Percentiles rank a stretch among this genome's conserved stretches.
phyloP scores from a whole-genome alignment of 495 filamentous ascomycete genomes.

The Rusavskia elegans region DNA sequence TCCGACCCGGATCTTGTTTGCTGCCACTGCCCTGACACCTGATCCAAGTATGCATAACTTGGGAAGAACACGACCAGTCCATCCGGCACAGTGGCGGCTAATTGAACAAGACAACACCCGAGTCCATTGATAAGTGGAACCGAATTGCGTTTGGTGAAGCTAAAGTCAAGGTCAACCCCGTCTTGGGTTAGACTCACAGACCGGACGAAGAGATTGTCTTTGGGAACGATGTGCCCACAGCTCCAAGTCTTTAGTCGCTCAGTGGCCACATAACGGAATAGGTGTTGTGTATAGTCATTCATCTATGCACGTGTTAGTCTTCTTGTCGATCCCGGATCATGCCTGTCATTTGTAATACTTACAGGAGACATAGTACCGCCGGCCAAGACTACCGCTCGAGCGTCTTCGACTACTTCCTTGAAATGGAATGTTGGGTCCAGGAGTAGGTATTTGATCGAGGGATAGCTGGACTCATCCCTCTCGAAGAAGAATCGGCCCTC shows the following conservation, averaged over 20 bases:
- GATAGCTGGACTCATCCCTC: constrained; percentile 34
- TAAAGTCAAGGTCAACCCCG: constrained; percentile 66
- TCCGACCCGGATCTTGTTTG: constrained; percentile 17
- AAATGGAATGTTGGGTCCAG: constrained; percentile 92
- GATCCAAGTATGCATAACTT: constrained; percentile 76
- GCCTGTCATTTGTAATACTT: constrained; percentile 2
- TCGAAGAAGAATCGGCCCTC: constrained; percentile 80
- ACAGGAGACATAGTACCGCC: constrained; percentile 95
- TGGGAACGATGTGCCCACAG: constrained; percentile 87
- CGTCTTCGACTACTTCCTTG: constrained; percentile 70
- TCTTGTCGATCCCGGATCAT: no score
- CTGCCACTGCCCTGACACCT: constrained; percentile 55
- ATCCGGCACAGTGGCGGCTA: constrained; percentile 63
- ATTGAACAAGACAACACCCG: constrained; percentile 52
- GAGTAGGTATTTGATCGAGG: constrained; percentile 69
- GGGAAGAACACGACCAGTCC: constrained; percentile 96
- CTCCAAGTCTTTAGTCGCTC: constrained; percentile 62
- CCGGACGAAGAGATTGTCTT: constrained; percentile 62
- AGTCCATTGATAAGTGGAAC: constrained; percentile 53
- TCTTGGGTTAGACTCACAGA: constrained; percentile 37
- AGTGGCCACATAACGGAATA: constrained; percentile 60
- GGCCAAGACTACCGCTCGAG: constrained; percentile 76
- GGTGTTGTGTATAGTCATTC: constrained; percentile 67
- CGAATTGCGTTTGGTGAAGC: constrained; percentile 54
- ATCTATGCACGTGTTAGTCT: constrained; percentile 34